These are phyloP conservation scores for Dipodascopsis tothii DNA, from an alignment of 805 yeast species.

Conservation along the genomic window DNA sequence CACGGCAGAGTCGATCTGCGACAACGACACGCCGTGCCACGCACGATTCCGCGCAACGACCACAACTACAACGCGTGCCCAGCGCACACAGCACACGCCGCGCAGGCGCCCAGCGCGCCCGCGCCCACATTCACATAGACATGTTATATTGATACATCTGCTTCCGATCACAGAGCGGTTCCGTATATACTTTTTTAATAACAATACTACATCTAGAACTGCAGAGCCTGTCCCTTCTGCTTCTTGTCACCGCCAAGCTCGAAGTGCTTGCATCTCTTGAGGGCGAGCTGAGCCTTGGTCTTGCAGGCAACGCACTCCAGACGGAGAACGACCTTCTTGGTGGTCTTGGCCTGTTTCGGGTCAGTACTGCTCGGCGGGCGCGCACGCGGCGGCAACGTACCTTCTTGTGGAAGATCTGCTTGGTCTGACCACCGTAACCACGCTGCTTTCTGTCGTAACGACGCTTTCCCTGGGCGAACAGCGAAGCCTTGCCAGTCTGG, in stretches of 20 bases:
- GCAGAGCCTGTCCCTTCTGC: constrained; percentile 99
- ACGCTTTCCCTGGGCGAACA: constrained; percentile 99
- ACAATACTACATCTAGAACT: constrained; percentile 57
- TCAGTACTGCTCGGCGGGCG: neutral
- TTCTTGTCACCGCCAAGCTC: constrained; percentile 99
- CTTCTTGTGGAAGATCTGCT: constrained; percentile 99
- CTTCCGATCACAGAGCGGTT: neutral
- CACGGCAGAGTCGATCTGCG: too few species aligned
- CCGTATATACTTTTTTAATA: too few species aligned
- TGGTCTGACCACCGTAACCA: constrained; percentile 99
- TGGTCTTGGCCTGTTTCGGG: constrained; percentile 70
- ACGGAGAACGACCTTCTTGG: constrained; percentile 99
- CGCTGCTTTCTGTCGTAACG: constrained; percentile 99
- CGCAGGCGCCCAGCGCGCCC: too few species aligned
- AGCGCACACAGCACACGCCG: too few species aligned
- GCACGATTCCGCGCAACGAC: too few species aligned
- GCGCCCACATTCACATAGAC: too few species aligned
- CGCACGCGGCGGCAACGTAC: constrained; percentile 1
- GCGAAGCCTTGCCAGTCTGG: constrained; percentile 96
- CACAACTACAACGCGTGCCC: too few species aligned
- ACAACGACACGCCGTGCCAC: too few species aligned
- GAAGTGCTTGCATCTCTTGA: constrained; percentile 99
- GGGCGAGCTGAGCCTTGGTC: constrained; percentile 94
- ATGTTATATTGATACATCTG: neutral
- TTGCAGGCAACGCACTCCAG: constrained; percentile 97